Evolutionary conservation across 495 filamentous ascomycete species (phyloP).

Genomic region (Tuber umbilicatum): DNA sequence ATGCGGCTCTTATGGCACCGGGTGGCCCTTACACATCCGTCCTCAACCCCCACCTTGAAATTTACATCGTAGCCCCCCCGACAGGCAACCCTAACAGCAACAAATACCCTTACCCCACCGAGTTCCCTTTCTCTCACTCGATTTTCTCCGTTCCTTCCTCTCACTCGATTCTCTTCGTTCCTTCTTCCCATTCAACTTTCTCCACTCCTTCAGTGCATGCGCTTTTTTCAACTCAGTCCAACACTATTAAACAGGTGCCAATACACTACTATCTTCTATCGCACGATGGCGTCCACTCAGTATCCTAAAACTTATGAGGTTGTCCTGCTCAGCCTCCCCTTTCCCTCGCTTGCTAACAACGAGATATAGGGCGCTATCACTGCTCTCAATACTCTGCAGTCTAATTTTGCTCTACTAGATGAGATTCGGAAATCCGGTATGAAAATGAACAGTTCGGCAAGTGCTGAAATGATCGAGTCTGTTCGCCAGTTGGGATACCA

Average conservation of each 20-base stretch:
- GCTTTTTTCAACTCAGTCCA: background rate
- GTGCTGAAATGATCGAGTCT: slow-evolving; percentile 84
- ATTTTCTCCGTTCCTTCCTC: background rate
- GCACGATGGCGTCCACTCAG: background rate
- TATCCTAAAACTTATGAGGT: slow-evolving; percentile 1
- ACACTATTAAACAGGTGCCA: background rate
- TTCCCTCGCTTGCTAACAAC: background rate
- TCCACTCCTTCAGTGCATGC: background rate
- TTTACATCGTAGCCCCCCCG: background rate
- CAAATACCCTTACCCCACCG: background rate
- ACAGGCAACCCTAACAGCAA: background rate
- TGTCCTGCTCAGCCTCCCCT: background rate
- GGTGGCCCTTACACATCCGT: background rate
- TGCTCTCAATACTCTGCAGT: slow-evolving; percentile 83
- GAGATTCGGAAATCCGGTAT: slow-evolving; percentile 61
- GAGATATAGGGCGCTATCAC: slow-evolving; percentile 66
- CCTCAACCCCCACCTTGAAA: background rate
- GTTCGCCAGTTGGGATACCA: slow-evolving; percentile 64
- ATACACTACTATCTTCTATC: background rate
- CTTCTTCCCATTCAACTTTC: background rate
- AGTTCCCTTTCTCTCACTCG: background rate
- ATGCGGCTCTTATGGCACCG: background rate
- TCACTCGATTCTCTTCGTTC: background rate
- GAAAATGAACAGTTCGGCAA: slow-evolving; percentile 61
- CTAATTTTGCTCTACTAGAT: slow-evolving; percentile 72